Evolutionary conservation across 176 grass and related monocot genomes (phyloP).

Genomic region (Raddia guianensis): DNA sequence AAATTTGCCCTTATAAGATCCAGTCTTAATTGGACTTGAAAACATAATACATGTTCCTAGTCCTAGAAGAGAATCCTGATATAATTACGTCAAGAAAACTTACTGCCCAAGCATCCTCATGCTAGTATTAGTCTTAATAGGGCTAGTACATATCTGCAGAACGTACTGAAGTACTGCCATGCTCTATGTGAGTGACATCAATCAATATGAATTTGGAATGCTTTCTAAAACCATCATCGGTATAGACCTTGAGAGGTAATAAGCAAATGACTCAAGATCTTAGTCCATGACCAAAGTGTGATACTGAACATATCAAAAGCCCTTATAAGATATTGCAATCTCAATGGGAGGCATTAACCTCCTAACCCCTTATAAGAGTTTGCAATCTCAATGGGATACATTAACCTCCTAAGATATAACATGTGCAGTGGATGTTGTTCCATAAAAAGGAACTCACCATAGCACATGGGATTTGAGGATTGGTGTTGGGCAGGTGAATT

Average conservation of each 20-base stretch:
- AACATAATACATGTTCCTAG: neutral
- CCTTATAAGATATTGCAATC: neutral
- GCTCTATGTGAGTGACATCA: neutral
- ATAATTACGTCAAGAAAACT: neutral
- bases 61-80: neutral
- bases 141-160: conserved; percentile 5
- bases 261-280: neutral
- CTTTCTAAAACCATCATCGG: neutral
- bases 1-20: neutral
- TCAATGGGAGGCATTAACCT: neutral
- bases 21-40: neutral
- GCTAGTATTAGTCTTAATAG: neutral
- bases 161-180: neutral
- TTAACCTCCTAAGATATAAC: neutral
- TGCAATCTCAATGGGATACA: neutral
- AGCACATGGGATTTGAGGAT: too few species aligned
- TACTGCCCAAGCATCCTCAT: neutral
- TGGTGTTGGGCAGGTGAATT: too few species aligned
- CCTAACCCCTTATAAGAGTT: neutral
- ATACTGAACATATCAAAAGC: neutral
- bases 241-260: neutral
- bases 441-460: neutral
- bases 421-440: neutral
- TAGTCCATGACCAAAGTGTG: neutral
- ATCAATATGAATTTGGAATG: neutral